phyloP scores from a whole-genome alignment of 345 rosid species.

The Gossypium rotundifolium region DNA sequence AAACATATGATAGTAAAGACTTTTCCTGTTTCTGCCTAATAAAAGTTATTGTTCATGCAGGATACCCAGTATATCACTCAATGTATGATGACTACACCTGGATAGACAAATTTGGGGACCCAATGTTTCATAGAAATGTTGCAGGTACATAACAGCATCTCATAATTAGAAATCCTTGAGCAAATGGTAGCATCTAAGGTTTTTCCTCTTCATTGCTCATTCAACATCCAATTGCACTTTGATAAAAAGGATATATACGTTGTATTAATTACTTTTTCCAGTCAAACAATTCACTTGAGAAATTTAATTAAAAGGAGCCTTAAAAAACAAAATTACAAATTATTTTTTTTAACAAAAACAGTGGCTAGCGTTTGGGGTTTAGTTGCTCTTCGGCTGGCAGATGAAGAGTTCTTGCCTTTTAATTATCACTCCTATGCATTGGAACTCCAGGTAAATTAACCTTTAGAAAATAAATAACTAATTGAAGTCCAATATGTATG shows the following conservation, averaged over 20 bases:
- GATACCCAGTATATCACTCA: conserved; percentile 78
- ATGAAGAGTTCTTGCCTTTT: conserved; percentile 68
- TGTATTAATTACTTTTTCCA: neutral
- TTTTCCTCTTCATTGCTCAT: neutral
- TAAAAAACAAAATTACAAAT: neutral
- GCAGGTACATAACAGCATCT: conserved; percentile 38
- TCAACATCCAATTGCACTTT: neutral
- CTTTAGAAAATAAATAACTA: neutral
- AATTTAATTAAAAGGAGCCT: neutral
- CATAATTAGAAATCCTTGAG: neutral
- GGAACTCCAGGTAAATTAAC: conserved; percentile 54
- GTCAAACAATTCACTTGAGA: neutral
- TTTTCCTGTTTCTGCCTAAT: neutral
- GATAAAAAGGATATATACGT: neutral
- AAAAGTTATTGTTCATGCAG: conserved; percentile 28
- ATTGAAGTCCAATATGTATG: neutral
- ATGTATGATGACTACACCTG: conserved; percentile 78
- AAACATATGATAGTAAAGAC: conserved; percentile 5
- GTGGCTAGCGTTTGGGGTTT: conserved; percentile 74
- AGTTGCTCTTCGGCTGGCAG: conserved; percentile 72
- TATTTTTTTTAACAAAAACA: conserved; percentile 2
- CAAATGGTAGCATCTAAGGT: neutral
- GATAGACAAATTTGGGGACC: conserved; percentile 83
- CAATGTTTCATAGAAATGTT: conserved; percentile 62
- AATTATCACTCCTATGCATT: conserved; percentile 55